These are phyloP conservation scores for Geranomyces michiganensis DNA, from an alignment of 192 early-diverging fungal species.

Conservation along the genomic window DNA sequence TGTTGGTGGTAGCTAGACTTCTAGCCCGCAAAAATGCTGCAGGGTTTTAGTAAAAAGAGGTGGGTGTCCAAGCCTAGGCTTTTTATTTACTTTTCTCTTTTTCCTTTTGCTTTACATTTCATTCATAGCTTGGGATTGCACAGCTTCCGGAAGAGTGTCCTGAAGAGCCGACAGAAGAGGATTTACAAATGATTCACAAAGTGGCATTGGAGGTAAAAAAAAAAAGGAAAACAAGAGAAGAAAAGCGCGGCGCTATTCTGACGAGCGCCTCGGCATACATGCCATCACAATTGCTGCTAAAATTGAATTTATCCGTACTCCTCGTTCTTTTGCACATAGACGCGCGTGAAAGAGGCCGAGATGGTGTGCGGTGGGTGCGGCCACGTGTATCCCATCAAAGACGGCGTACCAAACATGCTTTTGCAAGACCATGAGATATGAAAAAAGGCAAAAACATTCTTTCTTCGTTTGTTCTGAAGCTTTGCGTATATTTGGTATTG, in stretches of 20 bases:
- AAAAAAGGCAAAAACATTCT: background rate
- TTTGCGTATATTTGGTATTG: too few relatives aligned
- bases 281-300: too few relatives aligned
- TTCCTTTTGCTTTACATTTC: background rate
- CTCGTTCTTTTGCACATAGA: slow-evolving; percentile 46
- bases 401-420: slow-evolving; percentile 83
- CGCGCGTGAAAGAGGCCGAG: slow-evolving; percentile 78
- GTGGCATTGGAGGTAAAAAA: slow-evolving; percentile 76
- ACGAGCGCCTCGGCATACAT: too few relatives aligned
- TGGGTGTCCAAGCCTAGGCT: too few relatives aligned
- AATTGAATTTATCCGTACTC: background rate
- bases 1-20: too few relatives aligned
- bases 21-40: too few relatives aligned
- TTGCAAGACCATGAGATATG: slow-evolving; percentile 51
- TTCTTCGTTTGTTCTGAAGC: too few relatives aligned
- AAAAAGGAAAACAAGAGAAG: too few relatives aligned
- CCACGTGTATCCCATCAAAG: slow-evolving; percentile 88
- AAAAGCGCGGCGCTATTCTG: too few relatives aligned
- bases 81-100: slow-evolving; percentile 3
- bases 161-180: slow-evolving; percentile 62
- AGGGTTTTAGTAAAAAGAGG: too few relatives aligned
- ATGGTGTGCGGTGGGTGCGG: slow-evolving; percentile 92
- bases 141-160: slow-evolving; percentile 68
- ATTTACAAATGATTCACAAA: slow-evolving; percentile 75
- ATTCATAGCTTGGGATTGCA: slow-evolving; percentile 67